Evolutionary conservation across 352 stramenopile genomes (phyloP).

Genomic region (Pythium angustatum): DNA sequence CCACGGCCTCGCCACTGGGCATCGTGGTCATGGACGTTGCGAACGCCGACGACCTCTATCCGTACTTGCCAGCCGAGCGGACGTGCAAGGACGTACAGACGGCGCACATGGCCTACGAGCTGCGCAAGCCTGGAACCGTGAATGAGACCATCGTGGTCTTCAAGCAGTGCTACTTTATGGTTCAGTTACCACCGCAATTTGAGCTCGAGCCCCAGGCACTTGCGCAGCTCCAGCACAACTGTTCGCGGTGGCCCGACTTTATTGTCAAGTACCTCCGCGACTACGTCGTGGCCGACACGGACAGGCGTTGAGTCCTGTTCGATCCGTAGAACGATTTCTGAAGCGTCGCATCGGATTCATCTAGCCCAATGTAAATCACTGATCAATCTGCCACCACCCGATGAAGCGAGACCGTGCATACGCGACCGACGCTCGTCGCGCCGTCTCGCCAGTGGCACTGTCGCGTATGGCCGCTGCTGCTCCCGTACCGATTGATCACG

Average conservation of each 20-base stretch:
- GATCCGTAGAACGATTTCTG: no score
- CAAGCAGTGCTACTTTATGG: conserved; percentile 3
- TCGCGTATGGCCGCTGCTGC: no score
- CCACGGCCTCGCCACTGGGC: conserved; percentile 23
- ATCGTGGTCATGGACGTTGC: conserved; percentile 37
- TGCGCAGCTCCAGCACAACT: conserved; percentile 2
- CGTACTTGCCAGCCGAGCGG: conserved; percentile 32
- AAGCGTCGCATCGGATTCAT: no score
- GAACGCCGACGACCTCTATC: conserved; percentile 47
- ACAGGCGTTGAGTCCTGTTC: no score
- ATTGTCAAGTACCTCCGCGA: no score
- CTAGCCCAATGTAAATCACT: no score
- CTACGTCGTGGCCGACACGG: no score
- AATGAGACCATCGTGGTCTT: conserved; percentile 1
- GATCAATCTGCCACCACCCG: no score
- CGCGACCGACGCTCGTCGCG: no score
- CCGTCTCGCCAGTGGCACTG: no score
- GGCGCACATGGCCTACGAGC: neutral
- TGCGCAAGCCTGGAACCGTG: neutral
- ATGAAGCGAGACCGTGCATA: no score
- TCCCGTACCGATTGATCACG: no score
- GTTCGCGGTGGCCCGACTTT: conserved; percentile 8
- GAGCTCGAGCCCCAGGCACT: neutral
- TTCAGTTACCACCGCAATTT: conserved; percentile 8
- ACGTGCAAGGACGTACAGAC: conserved; percentile 9